Conservation (phyloP, 2,329 filamentous ascomycete genomes). For the Ophiosphaerella korrae region DNA sequence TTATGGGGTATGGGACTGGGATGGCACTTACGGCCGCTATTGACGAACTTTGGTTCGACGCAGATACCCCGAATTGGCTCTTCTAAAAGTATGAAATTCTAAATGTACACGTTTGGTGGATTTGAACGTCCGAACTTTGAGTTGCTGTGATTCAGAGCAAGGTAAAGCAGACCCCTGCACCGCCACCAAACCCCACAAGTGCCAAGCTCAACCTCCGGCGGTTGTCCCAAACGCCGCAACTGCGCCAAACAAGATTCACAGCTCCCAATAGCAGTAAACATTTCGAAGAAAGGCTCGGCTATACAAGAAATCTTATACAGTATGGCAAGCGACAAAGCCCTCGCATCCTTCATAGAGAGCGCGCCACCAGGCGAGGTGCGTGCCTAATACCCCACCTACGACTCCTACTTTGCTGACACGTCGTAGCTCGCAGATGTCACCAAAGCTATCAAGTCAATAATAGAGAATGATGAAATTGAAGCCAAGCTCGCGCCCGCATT, state of each 20-base stretch:
- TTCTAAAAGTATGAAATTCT: no score
- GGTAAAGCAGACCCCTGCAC: background rate
- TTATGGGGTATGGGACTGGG: background rate
- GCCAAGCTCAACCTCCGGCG: no score
- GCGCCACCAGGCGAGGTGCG: conserved; percentile 94
- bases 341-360: conserved; percentile 84
- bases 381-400: conserved; percentile 13
- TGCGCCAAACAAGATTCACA: background rate
- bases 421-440: conserved; percentile 82
- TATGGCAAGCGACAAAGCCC: conserved; percentile 47
- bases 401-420: conserved; percentile 25
- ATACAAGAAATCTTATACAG: conserved; percentile 8
- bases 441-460: conserved; percentile 88
- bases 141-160: background rate
- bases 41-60: no score
- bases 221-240: background rate
- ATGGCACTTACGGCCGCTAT: no score
- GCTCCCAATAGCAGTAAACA: conserved; percentile 11
- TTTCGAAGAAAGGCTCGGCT: background rate
- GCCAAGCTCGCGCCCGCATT: conserved; percentile 81
- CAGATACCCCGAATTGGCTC: no score
- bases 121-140: no score
- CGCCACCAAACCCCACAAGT: no score
- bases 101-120: background rate
- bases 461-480: conserved; percentile 70